Evolutionary conservation across 768 basidiomycete genomes (phyloP), one percentile per base, ranked within the genome.

Genomic region (Rubroboletus satanas): DNA sequence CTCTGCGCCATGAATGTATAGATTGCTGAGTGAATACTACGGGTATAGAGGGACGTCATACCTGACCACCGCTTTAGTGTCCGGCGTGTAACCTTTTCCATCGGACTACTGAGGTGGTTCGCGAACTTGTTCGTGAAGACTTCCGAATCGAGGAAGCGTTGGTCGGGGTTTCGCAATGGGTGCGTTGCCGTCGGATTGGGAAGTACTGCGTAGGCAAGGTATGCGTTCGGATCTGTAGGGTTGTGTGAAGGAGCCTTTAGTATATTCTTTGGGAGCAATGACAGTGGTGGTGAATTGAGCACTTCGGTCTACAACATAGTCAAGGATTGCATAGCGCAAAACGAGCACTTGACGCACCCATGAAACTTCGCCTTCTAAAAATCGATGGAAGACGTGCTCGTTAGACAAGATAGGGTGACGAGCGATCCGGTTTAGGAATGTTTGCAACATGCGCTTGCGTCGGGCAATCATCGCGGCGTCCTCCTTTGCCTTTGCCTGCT

Each of bases 71-170:
- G 81, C 75, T 97, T 98, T 67, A 94, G 82, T 17, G 87, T 82
- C 59, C 96, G 78, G 49, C 96, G 82, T 17, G 96, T 95, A 23
- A 98, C 92, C 71, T 93, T 98, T 72, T 99, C 97, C 90, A 99
- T 90, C 2, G 86, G 90, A 2, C 94, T 92, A 51, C 82, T 80
- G 52, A 99, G 76, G 74, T 99, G 97, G 52, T 85, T 85, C 44
- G 93, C 88, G 69, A 98, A 99, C 73, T 96, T 97, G 72, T 84
- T 84, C 4, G 97, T 99, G 69, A 99, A 99, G 5, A 84, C 82
- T 71, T 99, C 97, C 1, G 93, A 96, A 68, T 99, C 97, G 36
- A 91, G 77, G 74, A 98, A 99, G 14, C 96, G 82, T 69, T 95
- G 94, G 71, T 99, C 97, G 12, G 97, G 93, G 55, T 86, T 80